Percentiles rank a stretch among this genome's conserved stretches.
phyloP scores from a whole-genome alignment of 2,329 filamentous ascomycete species.

The Fusarium gaditjirri region DNA sequence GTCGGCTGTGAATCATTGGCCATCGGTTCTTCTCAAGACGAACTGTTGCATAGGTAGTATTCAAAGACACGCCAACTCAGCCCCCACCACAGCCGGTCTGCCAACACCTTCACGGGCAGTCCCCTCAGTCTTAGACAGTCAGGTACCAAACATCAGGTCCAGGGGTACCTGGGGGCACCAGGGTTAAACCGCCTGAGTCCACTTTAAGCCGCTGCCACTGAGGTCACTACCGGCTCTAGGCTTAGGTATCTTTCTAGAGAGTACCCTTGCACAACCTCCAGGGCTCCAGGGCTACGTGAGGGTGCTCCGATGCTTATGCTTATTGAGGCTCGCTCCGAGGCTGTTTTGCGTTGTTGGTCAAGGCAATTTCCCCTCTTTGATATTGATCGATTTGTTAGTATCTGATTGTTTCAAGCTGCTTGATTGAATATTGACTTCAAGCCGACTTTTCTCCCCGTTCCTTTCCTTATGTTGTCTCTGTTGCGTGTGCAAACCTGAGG shows the following conservation, averaged over 20 bases:
- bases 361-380: conserved; percentile 20
- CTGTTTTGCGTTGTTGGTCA: conserved; percentile 16
- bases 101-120: neutral
- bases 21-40: neutral
- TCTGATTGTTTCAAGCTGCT: neutral
- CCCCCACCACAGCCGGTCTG: conserved; percentile 11
- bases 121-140: neutral
- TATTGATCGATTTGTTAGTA: neutral
- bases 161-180: conserved; percentile 26
- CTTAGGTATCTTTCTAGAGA: conserved; percentile 9
- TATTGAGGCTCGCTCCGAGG: conserved; percentile 11
- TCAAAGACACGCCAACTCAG: conserved; percentile 4
- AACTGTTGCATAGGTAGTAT: neutral
- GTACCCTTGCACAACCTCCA: neutral
- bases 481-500: conserved; percentile 20
- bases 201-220: conserved; percentile 36
- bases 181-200: conserved; percentile 21
- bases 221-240: conserved; percentile 25
- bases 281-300: neutral
- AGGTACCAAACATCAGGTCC: conserved; percentile 16
- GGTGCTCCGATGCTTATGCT: conserved; percentile 8
- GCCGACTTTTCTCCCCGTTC: neutral
- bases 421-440: neutral
- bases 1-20: conserved; percentile 22
- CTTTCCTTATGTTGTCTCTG: neutral